Conservation (phyloP, 345 rosid species). For the Ailanthus altissimus region DNA sequence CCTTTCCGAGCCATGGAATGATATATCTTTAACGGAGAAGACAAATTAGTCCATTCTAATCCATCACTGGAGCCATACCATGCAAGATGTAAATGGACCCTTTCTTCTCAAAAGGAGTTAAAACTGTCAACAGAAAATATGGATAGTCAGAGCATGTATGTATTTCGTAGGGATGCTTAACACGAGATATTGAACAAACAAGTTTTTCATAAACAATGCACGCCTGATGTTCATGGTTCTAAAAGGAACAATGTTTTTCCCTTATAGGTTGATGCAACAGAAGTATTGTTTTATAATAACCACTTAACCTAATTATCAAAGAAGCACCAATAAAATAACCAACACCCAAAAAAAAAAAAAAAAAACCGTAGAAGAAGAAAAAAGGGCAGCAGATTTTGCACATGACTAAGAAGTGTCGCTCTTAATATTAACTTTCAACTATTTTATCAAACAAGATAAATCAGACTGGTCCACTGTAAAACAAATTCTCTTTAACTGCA, state of each 20-base stretch:
- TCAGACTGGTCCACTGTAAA: not conserved
- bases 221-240: not conserved
- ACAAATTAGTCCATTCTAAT: slow-evolving; percentile 27
- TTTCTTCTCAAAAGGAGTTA: not conserved
- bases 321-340: not conserved
- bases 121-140: not conserved
- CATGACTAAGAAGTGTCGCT: not conserved
- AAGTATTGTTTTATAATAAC: not conserved
- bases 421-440: not conserved
- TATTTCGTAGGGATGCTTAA: not conserved
- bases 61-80: not conserved
- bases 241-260: not conserved
- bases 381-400: slow-evolving; percentile 2
- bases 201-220: not conserved
- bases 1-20: slow-evolving; percentile 80
- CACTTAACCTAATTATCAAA: not conserved
- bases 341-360: not conserved
- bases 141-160: not conserved
- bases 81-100: not conserved
- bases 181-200: not conserved
- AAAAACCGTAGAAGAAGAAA: no score
- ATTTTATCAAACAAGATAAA: not conserved
- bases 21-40: slow-evolving; percentile 10
- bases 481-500: not conserved
- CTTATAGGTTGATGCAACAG: not conserved